phyloP scores from a whole-genome alignment of 2,329 filamentous ascomycete species.

The Fusarium nodosum region DNA sequence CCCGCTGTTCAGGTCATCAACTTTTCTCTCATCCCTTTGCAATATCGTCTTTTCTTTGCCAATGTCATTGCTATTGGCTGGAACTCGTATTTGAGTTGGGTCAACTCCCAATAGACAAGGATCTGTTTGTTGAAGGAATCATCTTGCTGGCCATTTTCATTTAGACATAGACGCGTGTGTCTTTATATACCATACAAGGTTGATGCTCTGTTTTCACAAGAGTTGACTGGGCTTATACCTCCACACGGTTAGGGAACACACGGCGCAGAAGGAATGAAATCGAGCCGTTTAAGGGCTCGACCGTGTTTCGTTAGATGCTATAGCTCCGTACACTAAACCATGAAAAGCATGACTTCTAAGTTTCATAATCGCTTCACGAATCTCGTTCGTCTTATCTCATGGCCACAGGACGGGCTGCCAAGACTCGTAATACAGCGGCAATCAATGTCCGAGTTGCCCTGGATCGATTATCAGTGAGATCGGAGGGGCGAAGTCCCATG shows the following conservation, averaged over 20 bases:
- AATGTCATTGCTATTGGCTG: slow-evolving; percentile 81
- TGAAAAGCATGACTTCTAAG: slow-evolving; percentile 24
- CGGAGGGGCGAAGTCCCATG: slow-evolving; percentile 17
- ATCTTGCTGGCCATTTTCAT: slow-evolving; percentile 10
- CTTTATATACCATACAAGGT: slow-evolving; percentile 19
- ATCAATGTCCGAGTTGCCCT: slow-evolving; percentile 20
- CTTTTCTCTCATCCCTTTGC: slow-evolving; percentile 87
- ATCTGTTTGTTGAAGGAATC: background rate
- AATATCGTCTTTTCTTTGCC: slow-evolving; percentile 87
- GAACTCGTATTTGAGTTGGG: slow-evolving; percentile 74
- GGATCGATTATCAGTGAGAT: slow-evolving; percentile 13
- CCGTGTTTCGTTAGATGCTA: slow-evolving; percentile 33
- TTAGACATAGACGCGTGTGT: slow-evolving; percentile 42
- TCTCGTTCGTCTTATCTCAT: slow-evolving; percentile 34
- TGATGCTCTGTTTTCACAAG: slow-evolving; percentile 9
- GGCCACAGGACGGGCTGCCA: slow-evolving; percentile 29
- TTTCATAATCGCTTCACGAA: slow-evolving; percentile 2
- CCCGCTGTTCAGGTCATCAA: slow-evolving; percentile 87
- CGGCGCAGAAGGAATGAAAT: slow-evolving; percentile 16
- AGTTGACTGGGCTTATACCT: slow-evolving; percentile 8
- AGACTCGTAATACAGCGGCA: slow-evolving; percentile 26
- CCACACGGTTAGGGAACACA: slow-evolving; percentile 23
- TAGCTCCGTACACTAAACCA: slow-evolving; percentile 26
- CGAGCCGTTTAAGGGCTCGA: slow-evolving; percentile 16
- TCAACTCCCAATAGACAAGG: slow-evolving; percentile 63